Conservation (phyloP, 805 yeast genomes). For the Candida maesae region DNA sequence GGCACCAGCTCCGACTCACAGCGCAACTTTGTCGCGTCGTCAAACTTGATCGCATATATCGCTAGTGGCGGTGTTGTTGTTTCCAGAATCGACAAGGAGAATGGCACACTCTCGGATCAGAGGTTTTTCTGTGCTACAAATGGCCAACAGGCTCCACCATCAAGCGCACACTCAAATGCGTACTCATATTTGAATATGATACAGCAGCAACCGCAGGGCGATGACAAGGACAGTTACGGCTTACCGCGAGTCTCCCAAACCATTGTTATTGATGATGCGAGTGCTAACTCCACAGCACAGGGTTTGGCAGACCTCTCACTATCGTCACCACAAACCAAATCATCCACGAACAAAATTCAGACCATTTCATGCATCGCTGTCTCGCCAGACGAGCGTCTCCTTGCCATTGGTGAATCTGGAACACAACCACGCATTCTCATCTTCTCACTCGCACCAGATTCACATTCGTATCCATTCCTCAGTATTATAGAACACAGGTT, state of each 20-base stretch:
- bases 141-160: background rate
- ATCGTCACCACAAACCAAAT: constrained; percentile 12
- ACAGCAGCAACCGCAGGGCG: constrained; percentile 6
- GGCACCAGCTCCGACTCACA: constrained; percentile 47
- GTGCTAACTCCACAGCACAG: constrained; percentile 7
- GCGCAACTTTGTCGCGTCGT: constrained; percentile 38
- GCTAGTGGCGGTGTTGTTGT: constrained; percentile 63
- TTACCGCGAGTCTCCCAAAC: constrained; percentile 16
- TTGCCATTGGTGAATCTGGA: constrained; percentile 72
- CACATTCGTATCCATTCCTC: constrained; percentile 46
- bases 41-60: constrained; percentile 44
- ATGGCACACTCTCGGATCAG: constrained; percentile 31
- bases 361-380: constrained; percentile 55
- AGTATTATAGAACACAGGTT: constrained; percentile 59
- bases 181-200: constrained; percentile 17
- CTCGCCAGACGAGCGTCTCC: constrained; percentile 46
- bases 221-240: constrained; percentile 17
- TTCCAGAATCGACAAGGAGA: constrained; percentile 28
- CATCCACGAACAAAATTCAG: constrained; percentile 38
- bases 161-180: constrained; percentile 8
- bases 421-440: constrained; percentile 62
- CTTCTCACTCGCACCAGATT: constrained; percentile 51
- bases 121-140: constrained; percentile 49
- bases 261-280: constrained; percentile 10
- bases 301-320: constrained; percentile 12